Conservation (phyloP, 2,329 filamentous ascomycete genomes). For the Zasmidium cellare region DNA sequence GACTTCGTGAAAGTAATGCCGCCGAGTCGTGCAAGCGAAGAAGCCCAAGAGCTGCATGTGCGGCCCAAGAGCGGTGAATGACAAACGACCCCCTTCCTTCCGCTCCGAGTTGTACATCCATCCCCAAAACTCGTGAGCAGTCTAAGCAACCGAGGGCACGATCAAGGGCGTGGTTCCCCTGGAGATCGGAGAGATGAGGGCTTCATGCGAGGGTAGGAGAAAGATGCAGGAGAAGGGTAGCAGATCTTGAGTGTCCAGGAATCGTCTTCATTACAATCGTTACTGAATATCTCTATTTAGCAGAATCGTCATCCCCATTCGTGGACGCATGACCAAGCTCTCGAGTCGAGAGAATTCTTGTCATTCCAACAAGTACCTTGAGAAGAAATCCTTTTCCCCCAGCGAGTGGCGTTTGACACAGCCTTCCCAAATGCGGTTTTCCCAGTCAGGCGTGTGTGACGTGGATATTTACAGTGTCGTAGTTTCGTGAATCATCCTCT, state of each 20-base stretch:
- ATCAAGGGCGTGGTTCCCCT: too few relatives aligned
- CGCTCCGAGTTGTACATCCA: too few relatives aligned
- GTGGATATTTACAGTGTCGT: constrained; percentile 11
- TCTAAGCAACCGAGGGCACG: too few relatives aligned
- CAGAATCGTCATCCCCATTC: background rate
- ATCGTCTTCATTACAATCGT: constrained; percentile 17
- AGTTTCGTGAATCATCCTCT: constrained; percentile 10
- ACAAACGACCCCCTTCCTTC: too few relatives aligned
- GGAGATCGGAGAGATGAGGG: too few relatives aligned
- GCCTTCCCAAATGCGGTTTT: constrained; percentile 13
- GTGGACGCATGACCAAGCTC: background rate
- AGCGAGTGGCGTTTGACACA: constrained; percentile 10
- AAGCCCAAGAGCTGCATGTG: background rate
- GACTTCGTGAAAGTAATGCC: background rate
- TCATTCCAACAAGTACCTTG: background rate
- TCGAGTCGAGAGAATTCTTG: background rate
- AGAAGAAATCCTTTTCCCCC: constrained; percentile 1
- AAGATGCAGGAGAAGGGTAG: background rate
- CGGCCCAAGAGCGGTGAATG: background rate
- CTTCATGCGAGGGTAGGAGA: background rate
- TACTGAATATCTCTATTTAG: constrained; percentile 13
- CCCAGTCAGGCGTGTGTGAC: background rate
- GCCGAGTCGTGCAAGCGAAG: background rate
- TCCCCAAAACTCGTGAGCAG: too few relatives aligned
- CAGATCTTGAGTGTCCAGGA: constrained; percentile 1